Base-by-base conservation (phyloP, 768 basidiomycete species). In the Suillus lakei region DNA sequence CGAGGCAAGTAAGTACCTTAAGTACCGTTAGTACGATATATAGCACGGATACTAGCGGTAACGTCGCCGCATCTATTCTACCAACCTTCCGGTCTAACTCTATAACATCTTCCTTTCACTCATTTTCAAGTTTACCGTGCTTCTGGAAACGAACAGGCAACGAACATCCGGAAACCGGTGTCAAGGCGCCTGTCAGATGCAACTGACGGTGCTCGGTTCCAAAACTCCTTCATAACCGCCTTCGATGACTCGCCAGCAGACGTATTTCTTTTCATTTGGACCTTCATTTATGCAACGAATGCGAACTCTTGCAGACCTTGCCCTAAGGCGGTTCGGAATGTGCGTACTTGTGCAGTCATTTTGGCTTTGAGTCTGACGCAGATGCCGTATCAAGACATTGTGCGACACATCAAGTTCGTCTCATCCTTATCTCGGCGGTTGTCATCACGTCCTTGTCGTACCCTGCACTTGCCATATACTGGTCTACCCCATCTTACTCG, bases 391-490 rank as follows among this genome's bases (percentile, higher is more conserved):
- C 15, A 71, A 95, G 93, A 64, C 93, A 95, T 74, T 95, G 93
- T 72, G 92, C 94, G 67, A 93, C 91, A 2, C 93, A 95, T 77
- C 95, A 95, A 77, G 93, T 93, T 63, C 88, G 93, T 61, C 88
- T 96, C 58, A 93, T 96, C 74, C 85, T 96, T 69, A 89, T 95
- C 66, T 95, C 92, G 26, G 87, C 91, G 60, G 86, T 95, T 64
- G 93, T 96, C 68, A 95, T 96, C 73, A 91, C 93, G 63, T 91
- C 91, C 21, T 86, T 96, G 63, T 92, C 95, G 73, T 95, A 94
- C 69, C 95, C 95, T n/a, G 95, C 95, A 23, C 85, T 96, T 60
- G 88, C 92, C 59, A 84, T 92, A 64, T 95, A 95, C 75, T 88
- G 88, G 28, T 90, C 91, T 1, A 88, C 92, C 1, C 86, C 88